These are phyloP conservation scores for Suillus plorans DNA, from an alignment of 768 basidiomycete genomes.

Conservation along the genomic window DNA sequence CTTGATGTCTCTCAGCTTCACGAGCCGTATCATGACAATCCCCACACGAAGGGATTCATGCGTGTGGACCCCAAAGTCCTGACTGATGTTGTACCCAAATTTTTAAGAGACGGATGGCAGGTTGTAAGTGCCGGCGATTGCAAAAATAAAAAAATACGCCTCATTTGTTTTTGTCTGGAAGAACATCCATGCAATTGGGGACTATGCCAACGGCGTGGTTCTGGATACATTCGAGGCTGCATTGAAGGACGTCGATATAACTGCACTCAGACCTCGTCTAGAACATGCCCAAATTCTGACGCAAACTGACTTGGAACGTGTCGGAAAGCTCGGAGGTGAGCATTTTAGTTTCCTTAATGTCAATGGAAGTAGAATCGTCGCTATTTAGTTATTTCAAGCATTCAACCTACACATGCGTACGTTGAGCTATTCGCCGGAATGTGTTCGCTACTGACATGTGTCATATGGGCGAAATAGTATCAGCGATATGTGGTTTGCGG, in stretches of 20 bases:
- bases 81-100: conserved; percentile 61
- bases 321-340: conserved; percentile 79
- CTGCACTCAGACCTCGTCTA: conserved; percentile 70
- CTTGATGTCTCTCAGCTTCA: conserved; percentile 48
- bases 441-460: background rate
- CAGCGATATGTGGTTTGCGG: conserved; percentile 89
- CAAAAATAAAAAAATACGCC: background rate
- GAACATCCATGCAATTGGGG: conserved; percentile 89
- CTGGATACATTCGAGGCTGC: conserved; percentile 80
- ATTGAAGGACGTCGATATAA: conserved; percentile 57
- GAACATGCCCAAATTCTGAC: conserved; percentile 92
- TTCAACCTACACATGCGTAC: conserved; percentile 88
- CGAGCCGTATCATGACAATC: conserved; percentile 81
- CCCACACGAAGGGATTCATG: conserved; percentile 75
- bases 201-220: conserved; percentile 83
- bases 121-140: conserved; percentile 54
- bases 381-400: conserved; percentile 76
- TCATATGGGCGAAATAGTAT: conserved; percentile 40
- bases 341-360: conserved; percentile 4
- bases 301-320: conserved; percentile 68
- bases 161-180: conserved; percentile 27
- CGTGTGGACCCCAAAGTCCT: conserved; percentile 63
- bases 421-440: conserved; percentile 26
- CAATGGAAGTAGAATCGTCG: conserved; percentile 10
- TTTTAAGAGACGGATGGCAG: conserved; percentile 85